A percentile compares a stretch with the other conserved stretches of the same genome.
These are phyloP conservation scores for Brassica nigra DNA, from an alignment of 345 rosid genomes.

Conservation along the genomic window DNA sequence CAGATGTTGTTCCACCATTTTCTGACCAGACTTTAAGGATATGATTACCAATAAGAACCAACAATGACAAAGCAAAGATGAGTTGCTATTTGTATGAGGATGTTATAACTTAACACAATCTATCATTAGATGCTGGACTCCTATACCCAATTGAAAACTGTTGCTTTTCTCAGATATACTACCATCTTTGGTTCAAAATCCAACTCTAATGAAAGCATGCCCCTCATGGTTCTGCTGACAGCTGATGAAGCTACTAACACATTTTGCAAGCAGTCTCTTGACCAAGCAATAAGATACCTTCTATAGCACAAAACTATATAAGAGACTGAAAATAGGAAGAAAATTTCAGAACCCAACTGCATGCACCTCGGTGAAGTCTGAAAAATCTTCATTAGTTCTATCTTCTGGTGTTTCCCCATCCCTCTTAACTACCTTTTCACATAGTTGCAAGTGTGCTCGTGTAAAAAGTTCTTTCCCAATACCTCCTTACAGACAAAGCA, in stretches of 20 bases:
- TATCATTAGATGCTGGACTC: slow-evolving; percentile 12
- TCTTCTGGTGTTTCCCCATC: neutral
- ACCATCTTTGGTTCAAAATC: slow-evolving; percentile 10
- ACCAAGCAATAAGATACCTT: neutral
- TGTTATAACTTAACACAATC: neutral
- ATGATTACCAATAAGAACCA: neutral
- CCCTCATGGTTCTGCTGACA: neutral
- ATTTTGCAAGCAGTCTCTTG: neutral
- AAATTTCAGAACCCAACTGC: neutral
- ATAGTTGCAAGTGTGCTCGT: neutral
- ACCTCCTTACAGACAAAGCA: neutral
- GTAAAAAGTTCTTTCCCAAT: neutral
- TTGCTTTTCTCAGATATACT: neutral
- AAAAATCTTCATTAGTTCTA: neutral
- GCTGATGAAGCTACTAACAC: neutral
- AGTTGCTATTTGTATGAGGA: neutral
- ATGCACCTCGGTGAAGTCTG: neutral
- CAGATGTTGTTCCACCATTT: slow-evolving; percentile 14
- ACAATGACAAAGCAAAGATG: neutral
- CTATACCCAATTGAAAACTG: slow-evolving; percentile 5
- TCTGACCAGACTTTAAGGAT: neutral
- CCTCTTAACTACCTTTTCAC: neutral
- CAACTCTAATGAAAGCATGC: neutral
- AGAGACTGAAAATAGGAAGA: neutral
- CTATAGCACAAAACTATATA: neutral